Conservation (phyloP, 371 early-diverging fungal species). For the Mucor circinelloides region DNA sequence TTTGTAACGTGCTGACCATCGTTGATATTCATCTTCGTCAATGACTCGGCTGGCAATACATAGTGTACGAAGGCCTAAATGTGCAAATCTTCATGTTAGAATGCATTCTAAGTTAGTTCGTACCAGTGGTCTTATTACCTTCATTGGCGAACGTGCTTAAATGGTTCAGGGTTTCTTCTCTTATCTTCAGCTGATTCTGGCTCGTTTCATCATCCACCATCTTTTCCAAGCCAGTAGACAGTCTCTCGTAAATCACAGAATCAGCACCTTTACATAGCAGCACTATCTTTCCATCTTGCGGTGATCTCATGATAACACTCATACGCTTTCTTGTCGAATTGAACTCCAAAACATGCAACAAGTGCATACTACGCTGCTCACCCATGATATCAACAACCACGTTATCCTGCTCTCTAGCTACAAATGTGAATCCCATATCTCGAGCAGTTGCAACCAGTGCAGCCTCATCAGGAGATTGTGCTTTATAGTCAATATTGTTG, state of each 20-base stretch:
- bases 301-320: constrained; percentile 76
- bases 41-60: constrained; percentile 85
- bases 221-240: constrained; percentile 40
- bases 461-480: constrained; percentile 94
- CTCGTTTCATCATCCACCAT: constrained; percentile 49
- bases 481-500: constrained; percentile 75
- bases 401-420: constrained; percentile 71
- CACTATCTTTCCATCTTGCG: constrained; percentile 70
- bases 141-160: constrained; percentile 82
- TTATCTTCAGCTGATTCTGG: constrained; percentile 42
- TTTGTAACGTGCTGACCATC: constrained; percentile 79
- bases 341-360: constrained; percentile 85
- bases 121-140: constrained; percentile 32
- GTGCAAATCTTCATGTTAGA: neutral
- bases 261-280: constrained; percentile 85
- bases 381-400: constrained; percentile 77
- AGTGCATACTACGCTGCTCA: constrained; percentile 57
- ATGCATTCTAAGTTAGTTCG: neutral
- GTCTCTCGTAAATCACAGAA: constrained; percentile 62
- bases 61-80: constrained; percentile 85
- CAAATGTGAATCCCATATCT: constrained; percentile 87
- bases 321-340: constrained; percentile 88
- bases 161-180: constrained; percentile 43
- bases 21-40: constrained; percentile 71
- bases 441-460: constrained; percentile 90